These are phyloP conservation scores for Iris pallida DNA, from an alignment of 116 monocot species.

Conservation along the genomic window DNA sequence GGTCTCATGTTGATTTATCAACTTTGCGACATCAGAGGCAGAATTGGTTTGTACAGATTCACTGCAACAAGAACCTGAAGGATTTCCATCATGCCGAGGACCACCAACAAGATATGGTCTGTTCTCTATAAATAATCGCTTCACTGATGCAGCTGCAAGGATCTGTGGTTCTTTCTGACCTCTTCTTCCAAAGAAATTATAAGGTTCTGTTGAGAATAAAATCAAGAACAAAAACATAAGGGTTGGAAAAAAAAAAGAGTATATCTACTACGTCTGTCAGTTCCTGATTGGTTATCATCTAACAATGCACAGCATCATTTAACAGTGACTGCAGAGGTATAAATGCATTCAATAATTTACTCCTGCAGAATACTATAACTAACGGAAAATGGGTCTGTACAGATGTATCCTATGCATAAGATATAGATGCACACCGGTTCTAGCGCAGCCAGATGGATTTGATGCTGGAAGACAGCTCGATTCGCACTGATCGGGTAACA, in stretches of 20 bases:
- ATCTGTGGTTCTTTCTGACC: constrained; percentile 80
- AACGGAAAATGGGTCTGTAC: too few relatives aligned
- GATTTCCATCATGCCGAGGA: constrained; percentile 41
- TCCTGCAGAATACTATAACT: too few relatives aligned
- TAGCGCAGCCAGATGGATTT: constrained; percentile 84
- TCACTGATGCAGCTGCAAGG: constrained; percentile 70
- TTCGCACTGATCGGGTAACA: constrained; percentile 22
- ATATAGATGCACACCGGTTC: constrained; percentile 47
- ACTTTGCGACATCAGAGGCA: constrained; percentile 12
- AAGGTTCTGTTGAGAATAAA: constrained; percentile 57
- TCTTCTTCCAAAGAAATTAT: constrained; percentile 63
- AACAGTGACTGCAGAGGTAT: too few relatives aligned
- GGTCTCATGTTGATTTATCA: constrained; percentile 27
- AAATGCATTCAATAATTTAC: too few relatives aligned
- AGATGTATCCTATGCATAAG: background rate
- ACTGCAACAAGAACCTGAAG: constrained; percentile 12
- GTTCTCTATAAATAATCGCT: constrained; percentile 78
- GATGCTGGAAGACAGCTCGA: constrained; percentile 27
- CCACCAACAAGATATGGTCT: constrained; percentile 74
- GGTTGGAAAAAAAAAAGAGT: too few relatives aligned
- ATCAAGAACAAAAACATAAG: too few relatives aligned
- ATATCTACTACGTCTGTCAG: too few relatives aligned
- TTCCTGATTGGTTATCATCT: background rate
- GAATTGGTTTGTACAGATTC: constrained; percentile 18
- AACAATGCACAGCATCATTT: too few relatives aligned